Evolutionary conservation across 345 rosid genomes (phyloP), one percentile per base, ranked within the genome.

Genomic region (Streptanthus diversifolius): DNA sequence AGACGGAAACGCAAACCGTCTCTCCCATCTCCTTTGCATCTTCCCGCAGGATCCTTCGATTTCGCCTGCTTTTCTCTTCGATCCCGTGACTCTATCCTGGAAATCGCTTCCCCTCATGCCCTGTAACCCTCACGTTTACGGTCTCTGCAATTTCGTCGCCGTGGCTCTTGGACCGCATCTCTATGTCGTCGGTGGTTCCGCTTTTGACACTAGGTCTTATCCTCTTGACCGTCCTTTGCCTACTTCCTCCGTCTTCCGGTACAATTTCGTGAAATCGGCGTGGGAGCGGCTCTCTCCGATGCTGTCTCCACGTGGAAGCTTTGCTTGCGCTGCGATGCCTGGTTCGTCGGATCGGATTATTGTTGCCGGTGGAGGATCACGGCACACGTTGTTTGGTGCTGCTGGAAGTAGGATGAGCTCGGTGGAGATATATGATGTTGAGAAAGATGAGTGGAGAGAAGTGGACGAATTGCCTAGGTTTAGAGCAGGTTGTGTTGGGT

Each of bases 11-110:
- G 32, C 2, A 8, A 14, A 6, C 33, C 36, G 37, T 66, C 88
- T 68, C 54, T 82, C 89, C 2, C 81, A 89, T 56, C 95, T 93
- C 81, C 84, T 93, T 58, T 86, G 96, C 74, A 74, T 93, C 72
- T 93, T 90, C 88, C 92, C 97, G 6, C 74, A 85, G 43, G 98
- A 90, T 66, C 98, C 98, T 39, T 87, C 89, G 17, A 85, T 93
- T 49, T 83, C 89, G 2, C 71, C 88, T 5, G 96, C 98, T 2
- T 82, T 79, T 77, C 92, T 93, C 35, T 93, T 93, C 74, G 98
- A 93, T 73, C 87, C 95, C 0, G 73, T 54, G 0, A 72, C 81
- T 81, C 81, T 83, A 17, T 90, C 95, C 0, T 93, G 98, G 96
- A 52, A 82, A 41, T 78, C 88, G 0, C 89, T 93, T 13, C 98